phyloP scores from a whole-genome alignment of 441 rosid species.

The Brassica balearica region DNA sequence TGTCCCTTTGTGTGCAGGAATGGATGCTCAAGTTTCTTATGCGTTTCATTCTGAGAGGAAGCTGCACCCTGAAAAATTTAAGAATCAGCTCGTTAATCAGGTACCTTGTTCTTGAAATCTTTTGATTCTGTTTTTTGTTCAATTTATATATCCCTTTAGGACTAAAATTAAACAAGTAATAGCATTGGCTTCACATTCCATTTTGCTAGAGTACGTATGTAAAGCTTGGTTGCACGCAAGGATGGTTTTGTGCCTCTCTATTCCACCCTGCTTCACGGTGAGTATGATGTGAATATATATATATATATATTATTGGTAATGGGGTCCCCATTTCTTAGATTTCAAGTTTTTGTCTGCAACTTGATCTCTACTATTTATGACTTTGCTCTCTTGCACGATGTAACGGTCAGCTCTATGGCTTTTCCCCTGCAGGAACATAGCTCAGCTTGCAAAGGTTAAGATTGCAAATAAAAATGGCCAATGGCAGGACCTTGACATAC shows the following conservation, averaged over 20 bases:
- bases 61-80: conserved; percentile 91
- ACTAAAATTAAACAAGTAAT: background rate
- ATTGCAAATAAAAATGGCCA: conserved; percentile 65
- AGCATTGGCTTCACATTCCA: too few species aligned
- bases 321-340: background rate
- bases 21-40: conserved; percentile 97
- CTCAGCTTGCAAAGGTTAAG: conserved; percentile 79
- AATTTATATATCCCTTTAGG: background rate
- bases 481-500: conserved; percentile 76
- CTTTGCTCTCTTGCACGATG: too few species aligned
- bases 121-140: background rate
- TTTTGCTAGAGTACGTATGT: too few species aligned
- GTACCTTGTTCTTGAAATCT: conserved; percentile 46
- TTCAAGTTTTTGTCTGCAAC: background rate
- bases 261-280: too few species aligned
- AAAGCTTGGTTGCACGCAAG: too few species aligned
- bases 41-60: conserved; percentile 97
- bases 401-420: background rate
- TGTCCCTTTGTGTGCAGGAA: conserved; percentile 57
- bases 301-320: conserved; percentile 7
- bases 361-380: background rate
- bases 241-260: too few species aligned
- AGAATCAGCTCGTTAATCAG: conserved; percentile 92
- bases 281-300: background rate
- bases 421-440: conserved; percentile 66